Conservation (phyloP, 1,284 basidiomycete species). For the Sanghuangporus weigelae region DNA sequence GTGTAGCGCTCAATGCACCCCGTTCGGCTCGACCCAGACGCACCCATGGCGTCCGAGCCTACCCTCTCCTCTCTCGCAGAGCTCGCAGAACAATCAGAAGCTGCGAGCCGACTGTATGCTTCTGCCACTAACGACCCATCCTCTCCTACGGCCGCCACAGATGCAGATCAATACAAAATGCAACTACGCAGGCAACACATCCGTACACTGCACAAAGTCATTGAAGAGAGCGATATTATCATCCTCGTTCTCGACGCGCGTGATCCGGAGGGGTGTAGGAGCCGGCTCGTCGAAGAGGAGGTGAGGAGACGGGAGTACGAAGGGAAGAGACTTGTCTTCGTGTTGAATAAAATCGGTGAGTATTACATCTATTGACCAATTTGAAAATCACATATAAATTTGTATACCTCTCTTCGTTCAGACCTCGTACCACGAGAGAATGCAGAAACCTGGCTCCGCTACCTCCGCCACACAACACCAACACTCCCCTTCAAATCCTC, state of each 20-base stretch:
- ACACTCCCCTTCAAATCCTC: slow-evolving; percentile 93
- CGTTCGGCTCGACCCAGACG: slow-evolving; percentile 41
- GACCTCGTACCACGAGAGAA: slow-evolving; percentile 89
- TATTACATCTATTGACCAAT: slow-evolving; percentile 12
- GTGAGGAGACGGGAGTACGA: slow-evolving; percentile 78
- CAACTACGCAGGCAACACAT: slow-evolving; percentile 66
- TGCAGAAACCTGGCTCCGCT: slow-evolving; percentile 85
- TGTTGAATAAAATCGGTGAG: slow-evolving; percentile 90
- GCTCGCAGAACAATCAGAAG: slow-evolving; percentile 35
- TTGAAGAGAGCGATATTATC: slow-evolving; percentile 90
- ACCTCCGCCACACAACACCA: slow-evolving; percentile 88
- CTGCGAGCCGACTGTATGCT: slow-evolving; percentile 25
- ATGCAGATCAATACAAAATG: slow-evolving; percentile 38
- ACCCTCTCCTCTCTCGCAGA: slow-evolving; percentile 55
- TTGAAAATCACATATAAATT: background rate
- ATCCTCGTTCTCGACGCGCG: slow-evolving; percentile 86
- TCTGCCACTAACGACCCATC: slow-evolving; percentile 25
- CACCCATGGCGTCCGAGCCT: slow-evolving; percentile 69
- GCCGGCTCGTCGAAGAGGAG: slow-evolving; percentile 86
- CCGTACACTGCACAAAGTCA: slow-evolving; percentile 82
- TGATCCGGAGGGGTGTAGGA: slow-evolving; percentile 88
- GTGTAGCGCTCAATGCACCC: slow-evolving; percentile 21
- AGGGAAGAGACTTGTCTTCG: slow-evolving; percentile 85
- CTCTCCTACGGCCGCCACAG: slow-evolving; percentile 22
- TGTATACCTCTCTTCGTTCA: slow-evolving; percentile 28